phyloP scores from a whole-genome alignment of 2,329 filamentous ascomycete genomes.

The Microthyrium microscopicum region DNA sequence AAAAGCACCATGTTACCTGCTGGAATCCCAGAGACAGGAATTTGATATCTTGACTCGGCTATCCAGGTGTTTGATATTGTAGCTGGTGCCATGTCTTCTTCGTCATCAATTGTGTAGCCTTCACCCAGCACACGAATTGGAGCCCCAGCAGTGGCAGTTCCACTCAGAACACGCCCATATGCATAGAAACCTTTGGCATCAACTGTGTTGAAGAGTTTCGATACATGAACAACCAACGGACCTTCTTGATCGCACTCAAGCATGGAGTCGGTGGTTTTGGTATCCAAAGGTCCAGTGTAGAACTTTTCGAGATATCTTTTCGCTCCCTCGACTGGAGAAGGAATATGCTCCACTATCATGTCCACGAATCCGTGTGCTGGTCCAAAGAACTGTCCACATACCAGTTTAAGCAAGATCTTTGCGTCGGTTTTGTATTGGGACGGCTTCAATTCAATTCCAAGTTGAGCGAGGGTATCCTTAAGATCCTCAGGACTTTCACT shows the following conservation, averaged over 20 bases:
- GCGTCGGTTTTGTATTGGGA: conserved; percentile 85
- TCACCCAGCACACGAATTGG: conserved; percentile 87
- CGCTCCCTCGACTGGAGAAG: conserved; percentile 67
- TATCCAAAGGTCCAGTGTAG: conserved; percentile 82
- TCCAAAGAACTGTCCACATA: conserved; percentile 93
- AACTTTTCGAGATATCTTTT: conserved; percentile 64
- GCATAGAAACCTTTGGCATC: conserved; percentile 87
- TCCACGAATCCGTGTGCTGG: conserved; percentile 81
- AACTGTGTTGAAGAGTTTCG: conserved; percentile 78
- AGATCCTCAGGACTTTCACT: conserved; percentile 78
- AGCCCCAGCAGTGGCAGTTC: conserved; percentile 65
- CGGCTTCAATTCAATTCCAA: conserved; percentile 79
- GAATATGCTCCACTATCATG: conserved; percentile 81
- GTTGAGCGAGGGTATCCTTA: conserved; percentile 55
- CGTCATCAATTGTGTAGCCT: conserved; percentile 88
- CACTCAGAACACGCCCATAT: conserved; percentile 83
- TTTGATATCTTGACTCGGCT: conserved; percentile 81
- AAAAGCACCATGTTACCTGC: conserved; percentile 90
- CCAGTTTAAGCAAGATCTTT: conserved; percentile 70
- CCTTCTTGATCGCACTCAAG: conserved; percentile 72
- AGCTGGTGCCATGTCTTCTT: conserved; percentile 88
- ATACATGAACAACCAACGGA: conserved; percentile 77
- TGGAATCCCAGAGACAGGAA: conserved; percentile 78
- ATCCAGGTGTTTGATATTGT: conserved; percentile 80
- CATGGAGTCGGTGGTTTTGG: conserved; percentile 66